Conservation (phyloP, 2,329 filamentous ascomycete species). For the Tolypocladium cylindrosporum region DNA sequence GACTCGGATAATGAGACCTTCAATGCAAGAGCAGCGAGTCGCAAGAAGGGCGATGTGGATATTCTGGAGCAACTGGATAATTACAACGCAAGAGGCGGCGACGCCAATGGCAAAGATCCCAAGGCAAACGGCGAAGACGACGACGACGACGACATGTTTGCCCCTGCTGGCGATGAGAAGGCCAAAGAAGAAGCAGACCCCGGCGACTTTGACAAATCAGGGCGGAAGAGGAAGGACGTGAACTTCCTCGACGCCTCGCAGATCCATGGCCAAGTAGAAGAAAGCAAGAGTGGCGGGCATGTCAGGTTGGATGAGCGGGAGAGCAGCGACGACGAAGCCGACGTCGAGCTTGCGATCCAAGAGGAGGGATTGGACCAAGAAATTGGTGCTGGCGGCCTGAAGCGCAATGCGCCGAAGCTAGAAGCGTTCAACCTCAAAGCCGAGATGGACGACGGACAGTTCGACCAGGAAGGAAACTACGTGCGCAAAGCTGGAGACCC, state of each 20-base stretch:
- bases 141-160: conserved; percentile 81
- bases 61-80: conserved; percentile 43
- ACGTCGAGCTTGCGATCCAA: conserved; percentile 59
- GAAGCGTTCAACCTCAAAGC: conserved; percentile 91
- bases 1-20: conserved; percentile 91
- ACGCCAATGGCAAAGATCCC: conserved; percentile 20
- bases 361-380: conserved; percentile 79
- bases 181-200: conserved; percentile 26
- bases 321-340: conserved; percentile 54
- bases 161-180: conserved; percentile 51
- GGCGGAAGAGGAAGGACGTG: conserved; percentile 55
- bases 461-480: conserved; percentile 86
- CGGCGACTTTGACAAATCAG: conserved; percentile 22
- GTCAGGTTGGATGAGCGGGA: conserved; percentile 51
- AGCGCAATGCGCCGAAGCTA: conserved; percentile 84
- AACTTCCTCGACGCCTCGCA: conserved; percentile 46
- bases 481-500: conserved; percentile 82
- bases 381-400: conserved; percentile 80
- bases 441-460: conserved; percentile 86
- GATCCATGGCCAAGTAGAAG: conserved; percentile 71
- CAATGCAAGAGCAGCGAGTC: conserved; percentile 58
- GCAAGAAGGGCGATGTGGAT: conserved; percentile 38
- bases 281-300: conserved; percentile 64
- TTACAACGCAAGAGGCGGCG: conserved; percentile 36
- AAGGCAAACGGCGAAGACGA: conserved; percentile 25